Evolutionary conservation across 2,329 filamentous ascomycete genomes (phyloP).

Genomic region (Celoporthe dispersa): DNA sequence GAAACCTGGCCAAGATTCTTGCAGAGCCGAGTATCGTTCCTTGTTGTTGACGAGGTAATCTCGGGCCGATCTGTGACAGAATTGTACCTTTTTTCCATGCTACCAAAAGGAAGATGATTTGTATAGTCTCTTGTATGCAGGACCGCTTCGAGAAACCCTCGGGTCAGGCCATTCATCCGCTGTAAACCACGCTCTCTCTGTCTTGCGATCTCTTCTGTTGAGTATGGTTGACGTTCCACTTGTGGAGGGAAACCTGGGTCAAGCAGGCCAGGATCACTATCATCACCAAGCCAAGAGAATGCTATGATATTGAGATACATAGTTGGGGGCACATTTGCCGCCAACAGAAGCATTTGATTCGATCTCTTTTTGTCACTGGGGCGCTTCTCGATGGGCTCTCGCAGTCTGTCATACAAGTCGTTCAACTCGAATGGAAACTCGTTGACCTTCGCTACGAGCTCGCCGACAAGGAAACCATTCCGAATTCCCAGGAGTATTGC

Average conservation of each 20-base stretch:
- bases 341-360: conserved; percentile 15
- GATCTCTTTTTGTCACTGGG: neutral
- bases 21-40: neutral
- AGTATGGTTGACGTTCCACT: neutral
- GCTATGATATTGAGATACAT: neutral
- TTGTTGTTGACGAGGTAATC: neutral
- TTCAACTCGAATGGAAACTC: conserved; percentile 10
- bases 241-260: neutral
- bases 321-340: neutral
- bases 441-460: neutral
- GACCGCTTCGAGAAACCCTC: neutral
- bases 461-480: neutral
- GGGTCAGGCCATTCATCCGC: conserved; percentile 3
- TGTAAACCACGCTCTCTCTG: neutral
- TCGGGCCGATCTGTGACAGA: conserved; percentile 5
- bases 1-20: conserved; percentile 4
- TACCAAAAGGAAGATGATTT: neutral
- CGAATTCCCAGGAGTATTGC: conserved; percentile 1
- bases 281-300: neutral
- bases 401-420: conserved; percentile 9
- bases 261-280: neutral
- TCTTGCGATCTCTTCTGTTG: neutral
- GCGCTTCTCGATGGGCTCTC: conserved; percentile 10
- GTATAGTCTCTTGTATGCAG: too few relatives aligned
- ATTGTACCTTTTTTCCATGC: neutral